phyloP scores from a whole-genome alignment of 345 rosid species.

The Bruguiera sexangula region DNA sequence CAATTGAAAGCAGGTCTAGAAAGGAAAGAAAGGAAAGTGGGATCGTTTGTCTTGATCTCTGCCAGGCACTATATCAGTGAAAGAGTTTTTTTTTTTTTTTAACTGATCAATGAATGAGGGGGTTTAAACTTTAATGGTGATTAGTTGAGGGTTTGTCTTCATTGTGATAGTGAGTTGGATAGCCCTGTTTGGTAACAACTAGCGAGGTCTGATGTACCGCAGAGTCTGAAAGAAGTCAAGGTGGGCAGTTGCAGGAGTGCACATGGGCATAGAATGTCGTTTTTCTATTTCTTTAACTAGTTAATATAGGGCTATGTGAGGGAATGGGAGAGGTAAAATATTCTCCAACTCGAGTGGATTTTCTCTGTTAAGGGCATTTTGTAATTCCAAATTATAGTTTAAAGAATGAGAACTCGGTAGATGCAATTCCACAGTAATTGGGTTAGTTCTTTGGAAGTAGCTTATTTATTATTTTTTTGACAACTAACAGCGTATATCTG shows the following conservation, averaged over 20 bases:
- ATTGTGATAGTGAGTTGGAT: constrained; percentile 31
- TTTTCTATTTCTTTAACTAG: constrained; percentile 27
- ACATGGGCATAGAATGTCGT: constrained; percentile 55
- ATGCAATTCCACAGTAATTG: constrained; percentile 32
- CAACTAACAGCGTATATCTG: constrained; percentile 39
- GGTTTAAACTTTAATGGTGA: constrained; percentile 8
- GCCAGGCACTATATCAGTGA: constrained; percentile 28
- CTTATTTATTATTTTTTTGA: constrained; percentile 31
- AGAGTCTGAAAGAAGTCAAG: constrained; percentile 9
- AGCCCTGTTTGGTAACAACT: constrained; percentile 16
- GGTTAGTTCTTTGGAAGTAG: constrained; percentile 12
- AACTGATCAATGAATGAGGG: not conserved
- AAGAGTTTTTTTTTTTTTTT: constrained; percentile 11
- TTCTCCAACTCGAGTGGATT: constrained; percentile 25
- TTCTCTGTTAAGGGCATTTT: constrained; percentile 25
- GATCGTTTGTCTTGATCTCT: constrained; percentile 30
- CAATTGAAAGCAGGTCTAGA: not conserved
- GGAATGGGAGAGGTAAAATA: constrained; percentile 31
- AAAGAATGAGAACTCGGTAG: constrained; percentile 31
- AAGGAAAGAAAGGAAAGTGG: constrained; percentile 35
- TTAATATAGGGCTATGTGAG: constrained; percentile 28
- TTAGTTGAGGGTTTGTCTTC: constrained; percentile 35
- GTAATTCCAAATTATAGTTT: constrained; percentile 39
- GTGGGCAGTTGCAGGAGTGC: constrained; percentile 34
- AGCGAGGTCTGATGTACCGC: constrained; percentile 19